Evolutionary conservation across 306 rosid genomes (phyloP), one percentile per base, ranked within the genome.

Genomic region (Cucurbita maxima): DNA sequence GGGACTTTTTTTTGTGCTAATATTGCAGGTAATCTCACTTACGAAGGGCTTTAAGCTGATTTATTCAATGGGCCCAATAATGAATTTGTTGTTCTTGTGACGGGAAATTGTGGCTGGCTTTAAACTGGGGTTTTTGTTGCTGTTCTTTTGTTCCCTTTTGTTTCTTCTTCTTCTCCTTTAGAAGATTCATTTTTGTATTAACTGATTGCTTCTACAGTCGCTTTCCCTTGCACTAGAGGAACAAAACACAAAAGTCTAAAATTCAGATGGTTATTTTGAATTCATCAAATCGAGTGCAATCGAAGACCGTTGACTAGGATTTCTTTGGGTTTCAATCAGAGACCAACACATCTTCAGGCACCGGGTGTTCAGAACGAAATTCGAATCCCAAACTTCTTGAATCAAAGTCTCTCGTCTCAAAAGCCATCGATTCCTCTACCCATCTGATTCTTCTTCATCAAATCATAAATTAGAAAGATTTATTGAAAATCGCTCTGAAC

Each of bases 121-220:
- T 45, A 45, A 45, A 30, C 15, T 40, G 7, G 25, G 81, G 73
- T 76, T 83, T 77, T 82, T 10, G 66, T 59, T 67, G 50, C 20
- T 50, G 7, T 2, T 45, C 14, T 45, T 45, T 45, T 10, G 11
- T 43, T 10, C 4, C 50, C 50, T 45, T 10, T 45, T 45, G 14
- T 45, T 45, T 10, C 50, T 45, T 45, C 50, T 45, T 45, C 50
- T 10, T 45, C 50, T 45, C 14, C 50, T 45, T 45, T 10, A 10
- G 50, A 45, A 45, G 50, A 10, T 45, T 45, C 14, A 45, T 45
- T 12, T 44, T 10, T 44, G 50, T 44, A 44, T 44, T 44, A 44
- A 44, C 12, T 44, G 50, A 44, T 44, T 10, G 50, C 50, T 45
- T 12, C 11, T 45, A 45, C 50, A 45, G 50, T 43, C 47, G 8